Base-by-base conservation (phyloP, 805 yeast genomes). In the Tetrapisispora phaffii region DNA sequence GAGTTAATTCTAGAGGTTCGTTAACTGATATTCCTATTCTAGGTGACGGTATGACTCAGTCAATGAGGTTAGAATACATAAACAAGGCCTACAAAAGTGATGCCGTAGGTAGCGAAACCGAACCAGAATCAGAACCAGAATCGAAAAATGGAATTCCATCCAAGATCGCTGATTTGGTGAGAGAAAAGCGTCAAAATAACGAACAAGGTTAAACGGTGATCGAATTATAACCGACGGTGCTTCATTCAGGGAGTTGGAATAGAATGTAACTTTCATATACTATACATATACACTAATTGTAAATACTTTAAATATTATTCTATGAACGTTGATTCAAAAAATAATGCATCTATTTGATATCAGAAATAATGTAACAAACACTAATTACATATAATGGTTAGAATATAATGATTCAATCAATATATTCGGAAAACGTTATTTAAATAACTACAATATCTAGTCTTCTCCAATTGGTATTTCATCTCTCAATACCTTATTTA, bases 381-480 rank as follows among this genome's bases (percentile, higher is more conserved):
- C 13, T 4, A 12, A 28, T 4, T 28, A 28, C 31, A 28, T 28
- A 28, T n/a, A 9, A 28, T 28, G 6, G 15, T 28, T n/a, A 12
- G 4, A 12, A 3, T 28, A 28, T 28, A 4, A 28, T 12, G 10
- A 7, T 10, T 24, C 7, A 7, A 24, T 7, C 7, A 7, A 7
- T 24, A 24, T 24, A 31, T n/a, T 31, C 9, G 20, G 4, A 15
- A 22, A 9, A 36, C 23, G 13, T 5, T 15, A 23, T 22, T 23
- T 23, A n/a, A 36, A 26, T 9, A 17, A 17, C 19, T 3, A 28
- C 3, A 16, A 24, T n/a, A 15, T 16, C 56, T 63, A 82, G 51
- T 89, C 96, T 63, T 93, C 97, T 21, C 97, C 98, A 6, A 95
- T 94, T 13, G 98, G 98, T 38, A 93, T 82, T 67, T 93, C 98